Evolutionary conservation across 2,329 filamentous ascomycete species (phyloP), one percentile per base, ranked within the genome.

Genomic region (Mollisia scopiformis): DNA sequence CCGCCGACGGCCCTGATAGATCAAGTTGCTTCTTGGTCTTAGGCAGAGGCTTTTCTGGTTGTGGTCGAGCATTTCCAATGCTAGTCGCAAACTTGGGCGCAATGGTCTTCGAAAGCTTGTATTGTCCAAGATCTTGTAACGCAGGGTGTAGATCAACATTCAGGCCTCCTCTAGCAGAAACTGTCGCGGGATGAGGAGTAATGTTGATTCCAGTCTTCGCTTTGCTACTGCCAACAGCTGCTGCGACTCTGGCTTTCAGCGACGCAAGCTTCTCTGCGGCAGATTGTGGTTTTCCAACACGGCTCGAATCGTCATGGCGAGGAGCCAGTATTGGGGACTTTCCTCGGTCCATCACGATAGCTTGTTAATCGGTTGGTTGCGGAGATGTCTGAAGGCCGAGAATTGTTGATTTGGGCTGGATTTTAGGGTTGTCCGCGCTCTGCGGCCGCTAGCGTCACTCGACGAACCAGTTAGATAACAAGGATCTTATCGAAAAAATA

Each of bases 211-310:
- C 65, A 74, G 68, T 62, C 70, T 62, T 78, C 64, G 80, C 85
- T 75, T 75, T 78, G 75, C 67, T 78, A 72, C 78, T 80, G 30
- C 78, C 79, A 50, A 91, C 89, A 56, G 91, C 90, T 53, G 90
- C 90, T 51, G 90, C 89, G 13, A 95, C 89, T 68, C 91, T 85
- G 25, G 91, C 91, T 75, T 90, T 93, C 72, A 96, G 83, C 46
- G 90, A 88, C 51, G 91, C 92, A 66, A 94, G 80, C 65, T 85
- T 82, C 75, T 92, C 82, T 72, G 88, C 82, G 65, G 84, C 79
- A 19, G 84, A 82, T 66, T 86, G 79, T 50, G 81, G 69, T 69
- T 87, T 82, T 71, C 84, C 80, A 31, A 88, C 76, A 62, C 84
- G 79, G 25, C 82, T 83, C 5, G 80, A 74, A 43, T 76, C 72